phyloP scores from a whole-genome alignment of 805 yeast species.

The Pichia cabralensis region DNA sequence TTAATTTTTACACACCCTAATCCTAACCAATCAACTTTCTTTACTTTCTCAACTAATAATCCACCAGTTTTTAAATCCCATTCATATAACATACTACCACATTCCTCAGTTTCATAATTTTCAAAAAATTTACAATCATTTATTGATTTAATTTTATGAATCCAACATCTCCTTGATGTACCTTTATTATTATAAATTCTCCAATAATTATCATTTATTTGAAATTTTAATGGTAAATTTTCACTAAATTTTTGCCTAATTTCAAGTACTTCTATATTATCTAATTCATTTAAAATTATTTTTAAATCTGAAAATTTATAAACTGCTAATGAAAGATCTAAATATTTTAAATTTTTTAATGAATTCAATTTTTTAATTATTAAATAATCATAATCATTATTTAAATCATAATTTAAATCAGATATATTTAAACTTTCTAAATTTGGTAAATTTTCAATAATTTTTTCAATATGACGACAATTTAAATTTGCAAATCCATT shows the following conservation, averaged over 20 bases:
- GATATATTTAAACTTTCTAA: slow-evolving; percentile 29
- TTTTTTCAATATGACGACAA: slow-evolving; percentile 27
- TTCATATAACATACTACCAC: slow-evolving; percentile 24
- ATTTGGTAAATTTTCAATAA: slow-evolving; percentile 29
- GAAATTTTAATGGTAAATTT: slow-evolving; percentile 6
- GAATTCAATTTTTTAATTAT: slow-evolving; percentile 47
- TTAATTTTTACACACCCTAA: slow-evolving; percentile 45
- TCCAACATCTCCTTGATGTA: slow-evolving; percentile 77
- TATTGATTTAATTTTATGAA: slow-evolving; percentile 19
- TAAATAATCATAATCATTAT: slow-evolving; percentile 13
- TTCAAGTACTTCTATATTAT: slow-evolving; percentile 42
- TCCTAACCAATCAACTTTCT: slow-evolving; percentile 40
- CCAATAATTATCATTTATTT: slow-evolving; percentile 27
- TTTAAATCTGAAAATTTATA: slow-evolving; percentile 2
- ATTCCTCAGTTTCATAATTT: slow-evolving; percentile 27
- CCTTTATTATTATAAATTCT: slow-evolving; percentile 38
- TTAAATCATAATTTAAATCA: slow-evolving; percentile 5
- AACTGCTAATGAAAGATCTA: slow-evolving; percentile 4
- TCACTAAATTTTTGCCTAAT: slow-evolving; percentile 47
- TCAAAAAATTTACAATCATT: slow-evolving; percentile 9
- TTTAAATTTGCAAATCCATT: slow-evolving; percentile 41
- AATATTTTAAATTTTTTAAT: slow-evolving; percentile 5
- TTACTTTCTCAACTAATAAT: slow-evolving; percentile 37
- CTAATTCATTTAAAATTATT: slow-evolving; percentile 1
- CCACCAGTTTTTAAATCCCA: slow-evolving; percentile 59